Base-by-base conservation (phyloP, 345 rosid species). In the Sapria himalayana region DNA sequence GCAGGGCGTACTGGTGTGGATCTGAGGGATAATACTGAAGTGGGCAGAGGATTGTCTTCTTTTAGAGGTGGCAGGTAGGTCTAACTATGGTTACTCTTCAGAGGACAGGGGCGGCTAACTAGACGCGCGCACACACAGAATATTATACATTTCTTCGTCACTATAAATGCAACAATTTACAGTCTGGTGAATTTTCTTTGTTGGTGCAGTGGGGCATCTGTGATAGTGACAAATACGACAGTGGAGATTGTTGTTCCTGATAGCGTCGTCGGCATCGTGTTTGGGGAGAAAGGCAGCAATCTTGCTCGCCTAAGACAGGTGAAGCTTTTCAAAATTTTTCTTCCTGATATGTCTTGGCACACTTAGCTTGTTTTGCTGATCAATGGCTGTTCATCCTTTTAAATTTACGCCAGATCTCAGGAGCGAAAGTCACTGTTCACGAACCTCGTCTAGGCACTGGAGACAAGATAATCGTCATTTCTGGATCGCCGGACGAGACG, bases 401-500 rank as follows among this genome's bases (percentile, higher is more conserved):
- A 9, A 27, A 41, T 45, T 42, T 21, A 16, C n/a, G 5, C 64
- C 85, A 89, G 98, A 76, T 79, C 45, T 89, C 98, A 44, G 94
- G 98, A 48, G 98, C 98, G 43, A 82, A 81, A 51, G 91, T 82
- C 58, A 58, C 63, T 23, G 72, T 89, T 63, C 93, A 74, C 35
- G 93, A 89, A 61, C 75, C 84, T 63, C 57, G 43, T 45, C 38
- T 57, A 41, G 94, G 84, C 63, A 63, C 78, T 62, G 65, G 62
- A 50, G 91, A 82, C 65, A 64, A 84, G 66, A 70, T 76, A 58
- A 43, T 82, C 40, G 91, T 89, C 54, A 82, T 89, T 55, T 79
- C 93, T 33, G 98, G 98, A 50, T 72, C 91, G 25, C 93, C 95
- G 13, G 93, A 89, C 61, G 74, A 82, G 78, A 73, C 91, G 44